Percentiles rank a stretch among this genome's conserved stretches.
phyloP scores from a whole-genome alignment of 2,329 filamentous ascomycete species.

The Fusarium pseudoanthophilum region DNA sequence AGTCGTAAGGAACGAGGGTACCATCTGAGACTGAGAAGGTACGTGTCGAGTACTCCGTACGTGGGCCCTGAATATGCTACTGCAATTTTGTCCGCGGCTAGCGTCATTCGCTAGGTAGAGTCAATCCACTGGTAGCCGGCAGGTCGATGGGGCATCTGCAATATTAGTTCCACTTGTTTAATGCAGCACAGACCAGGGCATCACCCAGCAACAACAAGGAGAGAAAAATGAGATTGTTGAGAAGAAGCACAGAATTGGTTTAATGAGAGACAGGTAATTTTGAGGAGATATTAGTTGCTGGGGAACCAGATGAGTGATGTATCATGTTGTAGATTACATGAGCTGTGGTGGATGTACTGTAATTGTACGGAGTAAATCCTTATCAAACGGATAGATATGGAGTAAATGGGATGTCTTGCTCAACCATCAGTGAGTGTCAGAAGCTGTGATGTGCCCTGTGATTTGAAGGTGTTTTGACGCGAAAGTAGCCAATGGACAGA shows the following conservation, averaged over 20 bases:
- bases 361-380: neutral
- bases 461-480: slow-evolving; percentile 28
- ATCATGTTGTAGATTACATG: neutral
- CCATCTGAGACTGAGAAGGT: slow-evolving; percentile 26
- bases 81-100: slow-evolving; percentile 40
- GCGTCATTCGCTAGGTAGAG: slow-evolving; percentile 33
- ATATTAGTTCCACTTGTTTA: slow-evolving; percentile 50
- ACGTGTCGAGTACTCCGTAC: slow-evolving; percentile 26
- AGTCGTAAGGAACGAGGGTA: slow-evolving; percentile 4
- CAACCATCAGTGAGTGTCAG: neutral
- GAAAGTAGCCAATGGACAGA: slow-evolving; percentile 28
- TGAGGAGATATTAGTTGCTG: slow-evolving; percentile 17
- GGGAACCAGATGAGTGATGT: slow-evolving; percentile 6
- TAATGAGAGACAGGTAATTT: slow-evolving; percentile 8
- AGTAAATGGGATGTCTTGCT: neutral
- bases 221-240: slow-evolving; percentile 16
- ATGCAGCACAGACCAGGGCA: slow-evolving; percentile 45
- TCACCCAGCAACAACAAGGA: slow-evolving; percentile 44
- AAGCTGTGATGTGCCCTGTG: slow-evolving; percentile 26
- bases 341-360: neutral
- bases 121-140: slow-evolving; percentile 37
- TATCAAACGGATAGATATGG: neutral
- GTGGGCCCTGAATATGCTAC: slow-evolving; percentile 34
- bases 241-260: slow-evolving; percentile 11
- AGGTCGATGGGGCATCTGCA: slow-evolving; percentile 41